Base-by-base conservation (phyloP, 2,329 filamentous ascomycete species). In the Lachnellula subtilissima region DNA sequence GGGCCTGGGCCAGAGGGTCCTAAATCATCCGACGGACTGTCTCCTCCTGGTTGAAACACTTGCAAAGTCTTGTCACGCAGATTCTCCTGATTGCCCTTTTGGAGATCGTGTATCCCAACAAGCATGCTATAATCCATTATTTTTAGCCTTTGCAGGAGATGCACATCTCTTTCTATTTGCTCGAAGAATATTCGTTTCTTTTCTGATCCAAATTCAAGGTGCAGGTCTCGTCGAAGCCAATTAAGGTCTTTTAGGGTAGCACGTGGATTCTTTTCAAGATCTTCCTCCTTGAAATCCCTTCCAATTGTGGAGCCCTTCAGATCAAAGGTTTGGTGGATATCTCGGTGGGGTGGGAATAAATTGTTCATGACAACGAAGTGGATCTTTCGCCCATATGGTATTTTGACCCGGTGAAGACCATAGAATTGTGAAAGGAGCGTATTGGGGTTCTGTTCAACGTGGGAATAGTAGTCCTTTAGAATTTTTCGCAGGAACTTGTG, bases 331-430 rank as follows among this genome's bases (percentile, higher is more conserved):
- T 91, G 86, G 75, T 99, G 94, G 58, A 99, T 97, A 72, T 99
- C 94, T 64, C 93, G 85, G 74, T 99, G 94, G 6, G 94, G 93
- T 12, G 94, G 94, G 69, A 99, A 99, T 15, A 99, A 82, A 72
- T 99, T 99, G 78, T 99, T 99, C 94, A 99, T 99, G 70, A 99
- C 92, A 58, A 99, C 94, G 66, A 99, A 99, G 73, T 99, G 94
- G 54, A 97, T 97, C 76, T 99, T 99, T 70, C 93, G 88, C 60
- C 94, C 94, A 70, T 96, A 97, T 0, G 93, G 91, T 78, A 97
- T 95, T 80, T 99, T 99, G 67, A 99, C 94, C 58, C 94, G 86
- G 74, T 99, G 94, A 17, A 99, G 79, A 49, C 94, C 94, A 70
- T 97, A 99, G 70, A 99, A 99, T 69, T 99, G 94, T 19, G 93